Base-by-base conservation (phyloP, 2,329 filamentous ascomycete species). In the Aurifilum marmelostoma region DNA sequence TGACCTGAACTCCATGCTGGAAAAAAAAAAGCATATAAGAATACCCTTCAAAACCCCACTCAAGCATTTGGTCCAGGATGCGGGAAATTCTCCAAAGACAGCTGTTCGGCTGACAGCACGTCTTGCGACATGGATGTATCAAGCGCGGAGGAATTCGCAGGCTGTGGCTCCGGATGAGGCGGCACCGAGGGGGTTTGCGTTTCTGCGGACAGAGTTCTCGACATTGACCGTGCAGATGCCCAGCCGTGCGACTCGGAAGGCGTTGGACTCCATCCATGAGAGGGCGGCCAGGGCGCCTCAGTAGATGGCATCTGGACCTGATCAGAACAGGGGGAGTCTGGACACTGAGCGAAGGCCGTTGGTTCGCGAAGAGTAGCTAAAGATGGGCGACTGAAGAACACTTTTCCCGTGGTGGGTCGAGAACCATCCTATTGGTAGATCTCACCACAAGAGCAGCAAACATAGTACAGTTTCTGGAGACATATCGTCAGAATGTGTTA, bases 381-480 rank as follows among this genome's bases (percentile, higher is more conserved):
- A 41, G 37, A 63, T 32, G 18, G 41, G 24, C 61, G 61, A 47
- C 29, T 62, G 59, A 29, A 32, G 7, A 11, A 32, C 32, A 47
- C 27, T 34, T 41, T 56, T 56, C 27, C 52, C 14, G n/a, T 63
- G 61, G n/a, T n/a, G 9, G 9, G 7, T 50, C 39, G 24, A 27
- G 61, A 27, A 63, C 61, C 61, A 29, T 43, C 12, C 59, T 80
- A 89, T 76, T 86, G 83, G 79, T 94, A 97, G 76, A 97, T 96
- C 79, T 95, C 89, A 81, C 94, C 93, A 82, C 96, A 99, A 71
- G 90, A 89, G 84, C 92, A 96, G 85, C 96, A 99, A 67, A 99
- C 96, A 77, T 94, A 95, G 79, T 95, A 95, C 62, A 96, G 82
- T 93, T 94, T 94, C 93, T 96, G 74, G 29, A 27, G 1, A 41